phyloP scores from a whole-genome alignment of 768 basidiomycete species.

The Boletus tylopilopsis region DNA sequence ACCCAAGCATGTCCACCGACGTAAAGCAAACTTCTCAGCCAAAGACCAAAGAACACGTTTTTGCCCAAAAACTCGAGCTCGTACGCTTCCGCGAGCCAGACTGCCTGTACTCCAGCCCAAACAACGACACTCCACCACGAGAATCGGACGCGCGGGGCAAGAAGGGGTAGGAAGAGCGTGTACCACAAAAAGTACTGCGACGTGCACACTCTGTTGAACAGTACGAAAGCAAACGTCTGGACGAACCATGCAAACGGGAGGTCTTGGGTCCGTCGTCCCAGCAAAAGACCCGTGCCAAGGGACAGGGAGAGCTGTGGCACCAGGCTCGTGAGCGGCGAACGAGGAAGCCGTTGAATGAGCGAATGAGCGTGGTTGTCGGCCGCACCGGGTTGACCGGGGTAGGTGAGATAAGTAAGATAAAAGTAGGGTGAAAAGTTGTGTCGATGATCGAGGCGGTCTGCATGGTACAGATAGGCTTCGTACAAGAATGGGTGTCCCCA shows the following conservation, averaged over 20 bases:
- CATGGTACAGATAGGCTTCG: constrained; percentile 92
- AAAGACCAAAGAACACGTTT: constrained; percentile 68
- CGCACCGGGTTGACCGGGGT: constrained; percentile 41
- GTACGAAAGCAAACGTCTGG: constrained; percentile 87
- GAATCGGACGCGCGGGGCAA: constrained; percentile 65
- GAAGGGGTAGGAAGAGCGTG: constrained; percentile 78
- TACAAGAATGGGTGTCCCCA: constrained; percentile 94
- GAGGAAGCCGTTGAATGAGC: constrained; percentile 43
- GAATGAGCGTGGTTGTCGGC: constrained; percentile 19
- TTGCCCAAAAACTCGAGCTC: constrained; percentile 83
- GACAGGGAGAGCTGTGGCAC: constrained; percentile 77
- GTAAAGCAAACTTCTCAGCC: constrained; percentile 75
- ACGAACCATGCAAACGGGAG: constrained; percentile 86
- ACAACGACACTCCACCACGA: constrained; percentile 43
- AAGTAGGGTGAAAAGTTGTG: constrained; percentile 99
- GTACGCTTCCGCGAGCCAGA: constrained; percentile 93
- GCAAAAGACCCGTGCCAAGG: constrained; percentile 67
- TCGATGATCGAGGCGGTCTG: constrained; percentile 88
- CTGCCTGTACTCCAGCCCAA: constrained; percentile 77
- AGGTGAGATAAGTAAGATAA: constrained; percentile 88
- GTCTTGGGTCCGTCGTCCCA: constrained; percentile 55
- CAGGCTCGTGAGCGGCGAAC: constrained; percentile 80
- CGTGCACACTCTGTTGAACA: constrained; percentile 98
- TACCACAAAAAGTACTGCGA: constrained; percentile 99
- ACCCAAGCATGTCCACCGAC: constrained; percentile 80